A percentile compares a stretch with the other conserved stretches of the same genome.
Evolutionary conservation across 805 yeast species (phyloP).

Genomic region (Ogataea methanolica): DNA sequence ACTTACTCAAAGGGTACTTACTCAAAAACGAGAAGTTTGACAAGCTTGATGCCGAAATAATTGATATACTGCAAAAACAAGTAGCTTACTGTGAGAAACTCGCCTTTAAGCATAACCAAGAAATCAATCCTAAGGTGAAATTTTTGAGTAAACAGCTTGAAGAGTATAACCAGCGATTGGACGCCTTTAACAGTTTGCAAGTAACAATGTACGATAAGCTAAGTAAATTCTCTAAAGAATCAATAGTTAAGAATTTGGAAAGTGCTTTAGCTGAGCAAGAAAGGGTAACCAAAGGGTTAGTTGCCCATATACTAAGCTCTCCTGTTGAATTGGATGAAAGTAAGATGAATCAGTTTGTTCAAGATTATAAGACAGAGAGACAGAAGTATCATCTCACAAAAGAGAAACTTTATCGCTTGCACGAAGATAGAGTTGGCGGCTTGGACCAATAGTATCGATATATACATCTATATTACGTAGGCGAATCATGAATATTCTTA

Average conservation of each 20-base stretch:
- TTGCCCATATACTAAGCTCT: slow-evolving; percentile 12
- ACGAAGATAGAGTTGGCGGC: slow-evolving; percentile 38
- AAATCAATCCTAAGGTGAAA: slow-evolving; percentile 17
- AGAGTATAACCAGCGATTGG: slow-evolving; percentile 17
- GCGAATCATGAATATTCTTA: no score
- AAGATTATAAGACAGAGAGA: slow-evolving; percentile 37
- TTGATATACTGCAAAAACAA: slow-evolving; percentile 35
- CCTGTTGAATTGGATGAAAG: slow-evolving; percentile 18
- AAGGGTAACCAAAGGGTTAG: slow-evolving; percentile 8
- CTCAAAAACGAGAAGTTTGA: slow-evolving; percentile 10
- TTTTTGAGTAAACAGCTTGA: slow-evolving; percentile 19
- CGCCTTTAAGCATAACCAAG: slow-evolving; percentile 19
- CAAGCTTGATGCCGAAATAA: slow-evolving; percentile 7
- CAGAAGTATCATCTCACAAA: slow-evolving; percentile 39
- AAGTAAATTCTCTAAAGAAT: slow-evolving; percentile 31
- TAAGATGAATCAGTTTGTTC: slow-evolving; percentile 35
- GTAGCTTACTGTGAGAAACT: slow-evolving; percentile 31
- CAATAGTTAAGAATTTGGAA: slow-evolving; percentile 30
- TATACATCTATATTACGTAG: background rate
- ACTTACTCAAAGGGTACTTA: slow-evolving; percentile 17
- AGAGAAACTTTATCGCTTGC: slow-evolving; percentile 45
- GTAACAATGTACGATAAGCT: slow-evolving; percentile 28
- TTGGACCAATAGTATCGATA: slow-evolving; percentile 6
- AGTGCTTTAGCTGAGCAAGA: slow-evolving; percentile 27
- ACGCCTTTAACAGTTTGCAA: slow-evolving; percentile 20